These are phyloP conservation scores for Auriscalpium vulgare DNA, from an alignment of 768 basidiomycete species.

Conservation along the genomic window DNA sequence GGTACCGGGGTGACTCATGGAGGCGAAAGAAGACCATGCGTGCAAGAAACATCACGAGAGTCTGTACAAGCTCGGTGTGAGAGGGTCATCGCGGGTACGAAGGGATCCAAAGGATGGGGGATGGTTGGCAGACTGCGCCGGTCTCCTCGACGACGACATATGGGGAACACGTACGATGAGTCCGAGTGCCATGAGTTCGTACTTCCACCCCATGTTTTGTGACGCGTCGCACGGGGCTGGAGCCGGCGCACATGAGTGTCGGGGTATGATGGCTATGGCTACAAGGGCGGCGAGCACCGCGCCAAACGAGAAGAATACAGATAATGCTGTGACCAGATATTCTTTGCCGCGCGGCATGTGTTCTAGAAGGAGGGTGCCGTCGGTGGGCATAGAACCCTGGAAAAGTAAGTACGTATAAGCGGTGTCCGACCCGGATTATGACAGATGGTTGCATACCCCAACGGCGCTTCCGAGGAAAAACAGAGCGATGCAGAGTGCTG, in stretches of 20 bases:
- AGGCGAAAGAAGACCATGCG: constrained; percentile 87
- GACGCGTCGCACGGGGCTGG: constrained; percentile 53
- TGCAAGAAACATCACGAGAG: constrained; percentile 76
- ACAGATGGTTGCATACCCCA: constrained; percentile 44
- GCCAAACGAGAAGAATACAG: constrained; percentile 94
- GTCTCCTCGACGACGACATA: not conserved
- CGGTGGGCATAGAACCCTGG: constrained; percentile 93
- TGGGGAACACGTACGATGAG: constrained; percentile 55
- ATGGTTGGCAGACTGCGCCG: not conserved
- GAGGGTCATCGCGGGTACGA: not conserved
- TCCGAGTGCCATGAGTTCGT: constrained; percentile 71
- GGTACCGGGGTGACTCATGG: constrained; percentile 90
- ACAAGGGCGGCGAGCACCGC: constrained; percentile 80
- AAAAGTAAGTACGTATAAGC: not conserved
- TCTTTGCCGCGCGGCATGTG: constrained; percentile 90
- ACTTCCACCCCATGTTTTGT: constrained; percentile 86
- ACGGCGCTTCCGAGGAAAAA: constrained; percentile 92
- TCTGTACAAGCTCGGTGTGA: constrained; percentile 39
- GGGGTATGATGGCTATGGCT: constrained; percentile 72
- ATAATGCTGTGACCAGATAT: constrained; percentile 85
- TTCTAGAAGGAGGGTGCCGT: constrained; percentile 87
- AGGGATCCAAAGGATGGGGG: not conserved
- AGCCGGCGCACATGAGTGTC: constrained; percentile 51
- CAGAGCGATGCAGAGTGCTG: constrained; percentile 60
- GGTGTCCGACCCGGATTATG: not conserved